A percentile compares a stretch with the other conserved stretches of the same genome.
These are phyloP conservation scores for Gossypium turneri DNA, from an alignment of 345 rosid species.

Conservation along the genomic window DNA sequence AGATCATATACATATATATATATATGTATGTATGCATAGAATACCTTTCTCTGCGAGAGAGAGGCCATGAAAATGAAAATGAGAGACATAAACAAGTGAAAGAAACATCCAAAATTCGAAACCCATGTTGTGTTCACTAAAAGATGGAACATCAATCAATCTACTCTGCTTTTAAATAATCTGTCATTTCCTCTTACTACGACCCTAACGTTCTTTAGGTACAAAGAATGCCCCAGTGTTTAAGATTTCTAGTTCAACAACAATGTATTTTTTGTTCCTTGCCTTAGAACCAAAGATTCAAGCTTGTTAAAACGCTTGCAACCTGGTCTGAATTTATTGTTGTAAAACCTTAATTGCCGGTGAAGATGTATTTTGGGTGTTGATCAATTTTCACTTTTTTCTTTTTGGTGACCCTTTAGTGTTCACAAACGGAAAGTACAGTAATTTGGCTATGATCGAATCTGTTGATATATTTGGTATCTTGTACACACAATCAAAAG, in stretches of 20 bases:
- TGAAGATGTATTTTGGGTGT: background rate
- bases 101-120: conserved; percentile 21
- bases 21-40: background rate
- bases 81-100: conserved; percentile 17
- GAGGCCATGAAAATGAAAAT: conserved; percentile 30
- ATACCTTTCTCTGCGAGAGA: conserved; percentile 45
- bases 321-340: too few relatives aligned
- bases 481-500: background rate
- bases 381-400: background rate
- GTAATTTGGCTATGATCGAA: background rate
- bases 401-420: background rate
- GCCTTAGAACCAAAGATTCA: background rate
- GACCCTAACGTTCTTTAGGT: conserved; percentile 15
- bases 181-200: background rate
- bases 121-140: conserved; percentile 18
- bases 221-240: conserved; percentile 1
- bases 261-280: too few relatives aligned
- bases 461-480: background rate
- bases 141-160: background rate
- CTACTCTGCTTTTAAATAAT: background rate
- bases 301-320: background rate
- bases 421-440: background rate
- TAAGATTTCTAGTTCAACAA: background rate
- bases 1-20: background rate
- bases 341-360: background rate